Conservation (phyloP, 345 rosid genomes). For the Eutrema japonicum region DNA sequence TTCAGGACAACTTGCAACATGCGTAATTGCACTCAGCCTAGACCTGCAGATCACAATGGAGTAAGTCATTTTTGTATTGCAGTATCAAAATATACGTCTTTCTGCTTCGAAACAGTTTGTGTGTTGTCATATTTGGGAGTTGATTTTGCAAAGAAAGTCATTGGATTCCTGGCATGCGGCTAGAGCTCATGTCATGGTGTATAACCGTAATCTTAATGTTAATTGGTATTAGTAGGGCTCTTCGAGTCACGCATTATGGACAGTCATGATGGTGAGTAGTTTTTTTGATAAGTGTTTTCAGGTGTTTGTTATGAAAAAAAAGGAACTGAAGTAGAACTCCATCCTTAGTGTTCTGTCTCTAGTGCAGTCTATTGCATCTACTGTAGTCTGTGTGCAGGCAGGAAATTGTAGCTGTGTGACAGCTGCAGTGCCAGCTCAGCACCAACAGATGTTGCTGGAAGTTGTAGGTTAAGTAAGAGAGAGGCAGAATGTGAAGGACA, state of each 20-base stretch:
- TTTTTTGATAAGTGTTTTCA: neutral
- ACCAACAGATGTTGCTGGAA: slow-evolving; percentile 3
- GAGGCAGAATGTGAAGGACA: slow-evolving; percentile 1
- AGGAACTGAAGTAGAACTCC: neutral
- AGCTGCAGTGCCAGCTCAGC: slow-evolving; percentile 12
- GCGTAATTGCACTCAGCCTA: slow-evolving; percentile 97
- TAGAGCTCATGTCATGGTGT: slow-evolving; percentile 6
- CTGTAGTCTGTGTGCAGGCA: slow-evolving; percentile 1
- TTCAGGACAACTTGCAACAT: slow-evolving; percentile 97
- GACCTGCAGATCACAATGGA: slow-evolving; percentile 90
- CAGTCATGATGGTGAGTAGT: slow-evolving; percentile 23
- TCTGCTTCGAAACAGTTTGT: slow-evolving; percentile 17
- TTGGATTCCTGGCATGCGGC: neutral
- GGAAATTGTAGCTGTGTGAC: slow-evolving; percentile 12
- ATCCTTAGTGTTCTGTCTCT: slow-evolving; percentile 4
- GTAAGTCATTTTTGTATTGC: slow-evolving; percentile 44
- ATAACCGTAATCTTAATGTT: neutral
- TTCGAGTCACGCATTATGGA: slow-evolving; percentile 6
- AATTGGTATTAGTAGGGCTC: slow-evolving; percentile 9
- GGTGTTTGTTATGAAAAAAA: neutral
- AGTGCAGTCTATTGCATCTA: neutral
- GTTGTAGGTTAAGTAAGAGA: neutral
- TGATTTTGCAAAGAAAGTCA: slow-evolving; percentile 12
- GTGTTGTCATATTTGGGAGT: neutral
- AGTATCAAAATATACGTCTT: neutral